These are phyloP conservation scores for Prunus fruticosa DNA, from an alignment of 306 rosid genomes.

Conservation along the genomic window DNA sequence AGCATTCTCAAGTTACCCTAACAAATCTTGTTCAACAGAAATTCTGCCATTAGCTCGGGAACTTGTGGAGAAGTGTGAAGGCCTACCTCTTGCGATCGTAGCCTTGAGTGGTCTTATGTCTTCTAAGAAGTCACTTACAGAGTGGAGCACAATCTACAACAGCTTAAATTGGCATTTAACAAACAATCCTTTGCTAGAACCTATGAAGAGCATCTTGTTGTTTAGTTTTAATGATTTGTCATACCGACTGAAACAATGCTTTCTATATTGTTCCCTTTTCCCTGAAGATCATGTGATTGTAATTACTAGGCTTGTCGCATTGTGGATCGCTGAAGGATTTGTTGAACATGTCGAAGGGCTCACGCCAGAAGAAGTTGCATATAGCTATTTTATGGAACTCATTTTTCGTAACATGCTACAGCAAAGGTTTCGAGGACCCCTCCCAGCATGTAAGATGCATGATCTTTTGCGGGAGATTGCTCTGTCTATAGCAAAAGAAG, in stretches of 20 bases:
- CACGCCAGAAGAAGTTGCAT: conserved; percentile 6
- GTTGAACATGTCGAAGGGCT: neutral
- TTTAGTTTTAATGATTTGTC: conserved; percentile 29
- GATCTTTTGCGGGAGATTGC: conserved; percentile 27
- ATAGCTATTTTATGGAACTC: conserved; percentile 20
- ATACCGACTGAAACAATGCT: conserved; percentile 15
- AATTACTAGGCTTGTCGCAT: neutral
- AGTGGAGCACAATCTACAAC: conserved; percentile 18
- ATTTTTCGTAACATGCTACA: conserved; percentile 16
- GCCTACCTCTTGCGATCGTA: conserved; percentile 20
- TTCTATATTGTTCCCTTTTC: neutral
- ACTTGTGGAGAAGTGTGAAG: conserved; percentile 5
- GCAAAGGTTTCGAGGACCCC: too few relatives aligned
- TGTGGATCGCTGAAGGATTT: conserved; percentile 26
- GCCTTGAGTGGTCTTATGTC: conserved; percentile 23
- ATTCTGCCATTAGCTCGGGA: too few relatives aligned
- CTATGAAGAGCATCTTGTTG: conserved; percentile 16
- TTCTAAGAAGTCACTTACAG: neutral
- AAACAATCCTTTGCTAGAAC: neutral
- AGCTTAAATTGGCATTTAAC: conserved; percentile 17
- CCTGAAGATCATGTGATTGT: neutral
- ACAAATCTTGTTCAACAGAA: too few relatives aligned
- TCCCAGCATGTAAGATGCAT: conserved; percentile 20
- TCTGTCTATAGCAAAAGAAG: neutral
- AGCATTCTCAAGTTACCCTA: too few relatives aligned